phyloP scores from a whole-genome alignment of 1,139 yeast genomes.

The Nadsonia starkeyi-henricii region DNA sequence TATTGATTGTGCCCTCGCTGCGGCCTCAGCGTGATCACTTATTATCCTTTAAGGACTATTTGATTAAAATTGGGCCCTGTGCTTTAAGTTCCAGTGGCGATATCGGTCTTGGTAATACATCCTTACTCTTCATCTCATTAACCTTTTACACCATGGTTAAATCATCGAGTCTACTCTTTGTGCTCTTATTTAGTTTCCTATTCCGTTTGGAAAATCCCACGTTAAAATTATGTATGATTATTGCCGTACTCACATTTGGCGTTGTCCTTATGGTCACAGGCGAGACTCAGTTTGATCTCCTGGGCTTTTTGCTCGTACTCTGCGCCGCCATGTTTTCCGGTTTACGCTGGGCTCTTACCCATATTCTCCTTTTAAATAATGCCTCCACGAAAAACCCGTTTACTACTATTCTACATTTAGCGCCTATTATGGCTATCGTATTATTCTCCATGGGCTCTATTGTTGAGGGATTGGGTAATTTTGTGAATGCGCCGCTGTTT shows the following conservation, averaged over 20 bases:
- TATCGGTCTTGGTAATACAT: constrained; percentile 81
- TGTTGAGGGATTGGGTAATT: constrained; percentile 50
- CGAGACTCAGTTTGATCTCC: constrained; percentile 26
- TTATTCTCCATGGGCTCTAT: constrained; percentile 46
- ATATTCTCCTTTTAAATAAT: constrained; percentile 53
- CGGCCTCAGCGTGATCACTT: constrained; percentile 1
- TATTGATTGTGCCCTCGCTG: constrained; percentile 6
- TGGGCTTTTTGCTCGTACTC: constrained; percentile 63
- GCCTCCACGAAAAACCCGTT: constrained; percentile 46
- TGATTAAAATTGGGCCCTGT: constrained; percentile 59
- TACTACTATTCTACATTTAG: constrained; percentile 63
- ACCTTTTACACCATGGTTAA: constrained; percentile 89
- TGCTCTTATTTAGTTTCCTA: constrained; percentile 68
- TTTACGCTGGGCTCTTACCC: constrained; percentile 89
- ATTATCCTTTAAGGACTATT: constrained; percentile 12
- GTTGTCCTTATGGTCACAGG: constrained; percentile 72
- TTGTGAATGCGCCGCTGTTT: constrained; percentile 51
- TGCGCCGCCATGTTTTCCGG: constrained; percentile 77
- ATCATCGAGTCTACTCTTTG: constrained; percentile 76
- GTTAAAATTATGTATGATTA: constrained; percentile 52
- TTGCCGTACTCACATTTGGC: constrained; percentile 62
- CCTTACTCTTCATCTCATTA: constrained; percentile 64
- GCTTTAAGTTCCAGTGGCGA: constrained; percentile 84
- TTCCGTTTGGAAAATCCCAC: constrained; percentile 65
- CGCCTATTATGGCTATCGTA: constrained; percentile 68